A percentile compares a stretch with the other conserved stretches of the same genome.
These are phyloP conservation scores for Akanthomyces dipterigenus DNA, from an alignment of 2,329 filamentous ascomycete genomes.

Conservation along the genomic window DNA sequence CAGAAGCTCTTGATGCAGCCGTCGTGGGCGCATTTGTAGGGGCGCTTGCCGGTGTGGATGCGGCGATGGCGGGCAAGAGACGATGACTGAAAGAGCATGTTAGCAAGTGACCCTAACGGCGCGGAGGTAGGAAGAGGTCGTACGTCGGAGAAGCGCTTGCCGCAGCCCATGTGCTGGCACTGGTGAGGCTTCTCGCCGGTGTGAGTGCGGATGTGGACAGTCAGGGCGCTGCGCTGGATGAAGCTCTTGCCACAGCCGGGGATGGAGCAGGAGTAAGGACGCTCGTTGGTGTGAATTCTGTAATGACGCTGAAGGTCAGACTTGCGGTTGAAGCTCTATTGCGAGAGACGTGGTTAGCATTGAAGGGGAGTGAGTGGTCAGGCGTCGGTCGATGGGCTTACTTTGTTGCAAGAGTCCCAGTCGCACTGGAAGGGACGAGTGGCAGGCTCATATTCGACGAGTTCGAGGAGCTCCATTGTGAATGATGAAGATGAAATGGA, in stretches of 20 bases:
- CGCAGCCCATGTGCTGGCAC: constrained; percentile 58
- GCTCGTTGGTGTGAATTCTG: constrained; percentile 65
- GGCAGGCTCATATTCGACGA: constrained; percentile 57
- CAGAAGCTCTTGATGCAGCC: constrained; percentile 64
- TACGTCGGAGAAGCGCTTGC: constrained; percentile 65
- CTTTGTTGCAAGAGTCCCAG: constrained; percentile 57
- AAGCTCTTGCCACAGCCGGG: constrained; percentile 62
- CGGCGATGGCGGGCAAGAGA: constrained; percentile 58
- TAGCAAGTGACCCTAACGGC: neutral
- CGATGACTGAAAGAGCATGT: constrained; percentile 43
- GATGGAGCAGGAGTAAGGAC: constrained; percentile 56
- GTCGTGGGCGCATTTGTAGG: constrained; percentile 55
- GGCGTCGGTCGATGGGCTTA: constrained; percentile 26
- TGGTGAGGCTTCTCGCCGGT: constrained; percentile 67
- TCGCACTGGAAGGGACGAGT: constrained; percentile 58
- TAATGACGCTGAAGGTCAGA: constrained; percentile 65
- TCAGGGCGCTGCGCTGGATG: constrained; percentile 63
- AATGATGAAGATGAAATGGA: neutral
- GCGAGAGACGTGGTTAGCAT: constrained; percentile 1
- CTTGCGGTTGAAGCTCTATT: constrained; percentile 64
- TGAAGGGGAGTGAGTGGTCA: neutral
- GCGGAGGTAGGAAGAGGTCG: constrained; percentile 19
- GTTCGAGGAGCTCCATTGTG: constrained; percentile 56
- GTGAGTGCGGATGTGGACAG: constrained; percentile 64
- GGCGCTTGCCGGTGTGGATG: constrained; percentile 61